Evolutionary conservation across 2,329 filamentous ascomycete species (phyloP).

Genomic region (Elsinoe perseae): DNA sequence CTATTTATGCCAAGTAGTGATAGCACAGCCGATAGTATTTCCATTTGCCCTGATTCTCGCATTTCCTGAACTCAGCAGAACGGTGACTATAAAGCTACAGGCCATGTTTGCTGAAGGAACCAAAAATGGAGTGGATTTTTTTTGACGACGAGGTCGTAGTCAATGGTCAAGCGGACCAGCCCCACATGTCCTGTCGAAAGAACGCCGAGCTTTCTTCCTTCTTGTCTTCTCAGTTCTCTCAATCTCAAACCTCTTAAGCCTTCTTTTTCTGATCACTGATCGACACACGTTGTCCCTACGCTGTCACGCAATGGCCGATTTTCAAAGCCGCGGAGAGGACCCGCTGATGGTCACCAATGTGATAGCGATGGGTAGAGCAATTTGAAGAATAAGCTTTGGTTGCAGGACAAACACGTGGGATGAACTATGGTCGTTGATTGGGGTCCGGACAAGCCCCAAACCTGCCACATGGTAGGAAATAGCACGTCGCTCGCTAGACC

Average conservation of each 20-base stretch:
- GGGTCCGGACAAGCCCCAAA: neutral
- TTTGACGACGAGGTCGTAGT: no score
- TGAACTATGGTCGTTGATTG: neutral
- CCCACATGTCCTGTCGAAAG: neutral
- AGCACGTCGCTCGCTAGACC: neutral
- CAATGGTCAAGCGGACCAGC: no score
- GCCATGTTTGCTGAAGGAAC: no score
- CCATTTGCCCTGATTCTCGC: no score
- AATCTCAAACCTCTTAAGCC: neutral
- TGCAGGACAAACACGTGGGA: neutral
- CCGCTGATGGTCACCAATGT: neutral
- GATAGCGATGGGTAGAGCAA: neutral
- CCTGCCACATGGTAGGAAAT: neutral
- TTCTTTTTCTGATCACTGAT: neutral
- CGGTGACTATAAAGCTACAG: no score
- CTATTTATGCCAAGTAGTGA: no score
- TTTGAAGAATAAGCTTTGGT: neutral
- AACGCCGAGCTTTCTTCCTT: neutral
- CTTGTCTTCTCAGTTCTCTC: neutral
- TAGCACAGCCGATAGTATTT: no score
- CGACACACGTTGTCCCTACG: neutral
- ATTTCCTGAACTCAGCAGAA: no score
- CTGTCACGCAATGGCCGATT: neutral
- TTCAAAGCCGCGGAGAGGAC: neutral
- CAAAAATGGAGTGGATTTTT: no score